Conservation (phyloP, 148 eudicot species). For the Chenopodium formosanum region DNA sequence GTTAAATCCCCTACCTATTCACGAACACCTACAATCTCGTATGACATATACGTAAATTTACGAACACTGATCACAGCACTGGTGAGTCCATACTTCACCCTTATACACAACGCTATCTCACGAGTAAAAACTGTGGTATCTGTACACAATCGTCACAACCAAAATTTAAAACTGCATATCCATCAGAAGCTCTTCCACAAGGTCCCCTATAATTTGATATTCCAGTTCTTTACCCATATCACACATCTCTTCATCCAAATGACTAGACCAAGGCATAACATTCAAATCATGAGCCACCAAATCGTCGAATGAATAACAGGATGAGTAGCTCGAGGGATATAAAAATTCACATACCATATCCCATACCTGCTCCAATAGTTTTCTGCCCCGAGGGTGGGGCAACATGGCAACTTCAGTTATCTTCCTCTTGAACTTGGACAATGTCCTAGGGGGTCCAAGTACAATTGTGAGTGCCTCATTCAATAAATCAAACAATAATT, state of each 20-base stretch:
- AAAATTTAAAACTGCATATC: slow-evolving; percentile 40
- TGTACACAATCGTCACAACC: slow-evolving; percentile 28
- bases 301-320: slow-evolving; percentile 46
- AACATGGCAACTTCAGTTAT: slow-evolving; percentile 28
- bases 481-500: slow-evolving; percentile 58
- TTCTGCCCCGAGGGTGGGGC: slow-evolving; percentile 50
- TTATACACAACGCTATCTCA: slow-evolving; percentile 27
- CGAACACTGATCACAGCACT: slow-evolving; percentile 20
- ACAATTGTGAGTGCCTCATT: slow-evolving; percentile 70
- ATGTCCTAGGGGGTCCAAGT: slow-evolving; percentile 49
- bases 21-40: slow-evolving; percentile 22
- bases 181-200: slow-evolving; percentile 62
- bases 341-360: slow-evolving; percentile 44
- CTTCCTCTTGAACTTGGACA: slow-evolving; percentile 51
- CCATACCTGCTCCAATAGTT: slow-evolving; percentile 65
- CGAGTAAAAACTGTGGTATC: slow-evolving; percentile 14
- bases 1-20: slow-evolving; percentile 34
- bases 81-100: slow-evolving; percentile 10
- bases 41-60: slow-evolving; percentile 15
- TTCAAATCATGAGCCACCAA: slow-evolving; percentile 63
- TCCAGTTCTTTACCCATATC: slow-evolving; percentile 64
- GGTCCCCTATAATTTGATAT: slow-evolving; percentile 45
- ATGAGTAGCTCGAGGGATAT: slow-evolving; percentile 45
- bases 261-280: slow-evolving; percentile 51
- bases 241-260: slow-evolving; percentile 57